Percentiles rank a stretch among this genome's conserved stretches.
Conservation (phyloP, 805 yeast species). For the Candida ulmi region DNA sequence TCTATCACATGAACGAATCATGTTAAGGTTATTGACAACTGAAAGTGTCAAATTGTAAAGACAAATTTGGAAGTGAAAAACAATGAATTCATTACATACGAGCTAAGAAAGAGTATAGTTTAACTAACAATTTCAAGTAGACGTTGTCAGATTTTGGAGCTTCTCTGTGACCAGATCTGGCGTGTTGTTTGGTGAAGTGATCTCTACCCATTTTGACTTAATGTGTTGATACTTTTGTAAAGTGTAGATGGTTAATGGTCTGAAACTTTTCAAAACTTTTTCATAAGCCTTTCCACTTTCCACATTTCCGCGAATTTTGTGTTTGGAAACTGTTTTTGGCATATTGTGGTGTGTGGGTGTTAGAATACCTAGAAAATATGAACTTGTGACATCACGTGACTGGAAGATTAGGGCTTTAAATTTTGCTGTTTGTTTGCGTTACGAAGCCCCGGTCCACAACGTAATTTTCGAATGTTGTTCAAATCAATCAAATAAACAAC, state of each 20-base stretch:
- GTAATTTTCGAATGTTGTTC: too few species aligned
- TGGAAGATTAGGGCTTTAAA: too few species aligned
- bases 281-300: too few species aligned
- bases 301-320: too few species aligned
- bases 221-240: constrained; percentile 3
- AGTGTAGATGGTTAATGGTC: neutral
- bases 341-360: constrained; percentile 9
- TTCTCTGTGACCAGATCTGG: constrained; percentile 91
- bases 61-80: neutral
- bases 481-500: too few species aligned
- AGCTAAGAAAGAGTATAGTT: constrained; percentile 98
- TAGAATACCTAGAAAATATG: too few species aligned
- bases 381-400: neutral
- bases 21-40: neutral
- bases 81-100: constrained; percentile 64
- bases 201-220: constrained; percentile 83
- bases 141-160: constrained; percentile 99
- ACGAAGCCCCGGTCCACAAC: too few species aligned
- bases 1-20: neutral
- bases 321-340: too few species aligned
- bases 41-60: constrained; percentile 1
- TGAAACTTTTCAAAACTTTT: constrained; percentile 1
- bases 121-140: constrained; percentile 96
- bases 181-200: constrained; percentile 95
- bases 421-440: too few species aligned